phyloP scores from a whole-genome alignment of 352 stramenopile species.

The Phytophthora syringae region DNA sequence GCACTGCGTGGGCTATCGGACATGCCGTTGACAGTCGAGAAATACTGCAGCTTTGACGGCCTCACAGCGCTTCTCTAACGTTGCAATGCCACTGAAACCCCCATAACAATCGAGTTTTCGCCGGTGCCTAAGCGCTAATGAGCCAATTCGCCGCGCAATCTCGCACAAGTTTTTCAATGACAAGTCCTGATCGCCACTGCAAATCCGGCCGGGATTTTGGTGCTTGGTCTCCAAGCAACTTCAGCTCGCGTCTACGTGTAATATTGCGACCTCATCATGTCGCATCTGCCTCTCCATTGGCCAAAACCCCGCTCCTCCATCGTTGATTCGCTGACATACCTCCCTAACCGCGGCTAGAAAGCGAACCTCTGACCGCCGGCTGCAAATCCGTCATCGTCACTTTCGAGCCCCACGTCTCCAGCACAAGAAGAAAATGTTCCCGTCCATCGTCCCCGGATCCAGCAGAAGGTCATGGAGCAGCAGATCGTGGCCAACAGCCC shows the following conservation, averaged over 20 bases:
- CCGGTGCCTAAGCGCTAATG: too few species aligned
- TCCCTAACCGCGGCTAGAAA: not conserved
- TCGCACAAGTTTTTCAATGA: not conserved
- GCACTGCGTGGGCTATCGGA: slow-evolving; percentile 19
- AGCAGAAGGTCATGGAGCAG: slow-evolving; percentile 70
- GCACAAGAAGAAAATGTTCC: slow-evolving; percentile 43
- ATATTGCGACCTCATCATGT: not conserved
- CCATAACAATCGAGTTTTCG: too few species aligned
- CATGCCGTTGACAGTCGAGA: too few species aligned
- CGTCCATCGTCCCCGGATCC: slow-evolving; percentile 71
- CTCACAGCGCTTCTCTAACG: too few species aligned
- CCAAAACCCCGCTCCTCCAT: not conserved
- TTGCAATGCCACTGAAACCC: too few species aligned
- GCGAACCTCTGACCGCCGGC: slow-evolving; percentile 9
- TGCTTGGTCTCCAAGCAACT: slow-evolving; percentile 16
- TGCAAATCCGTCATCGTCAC: not conserved
- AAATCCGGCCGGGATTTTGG: not conserved
- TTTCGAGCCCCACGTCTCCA: slow-evolving; percentile 9
- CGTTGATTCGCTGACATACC: slow-evolving; percentile 7
- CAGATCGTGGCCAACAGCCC: slow-evolving; percentile 70
- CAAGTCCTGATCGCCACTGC: not conserved
- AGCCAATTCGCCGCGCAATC: not conserved
- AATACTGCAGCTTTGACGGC: too few species aligned
- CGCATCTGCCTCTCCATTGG: not conserved
- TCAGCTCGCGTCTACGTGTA: slow-evolving; percentile 7